A percentile compares a stretch with the other conserved stretches of the same genome.
phyloP scores from a whole-genome alignment of 2,329 filamentous ascomycete species.

The Stagonosporopsis cucurbitacearum region DNA sequence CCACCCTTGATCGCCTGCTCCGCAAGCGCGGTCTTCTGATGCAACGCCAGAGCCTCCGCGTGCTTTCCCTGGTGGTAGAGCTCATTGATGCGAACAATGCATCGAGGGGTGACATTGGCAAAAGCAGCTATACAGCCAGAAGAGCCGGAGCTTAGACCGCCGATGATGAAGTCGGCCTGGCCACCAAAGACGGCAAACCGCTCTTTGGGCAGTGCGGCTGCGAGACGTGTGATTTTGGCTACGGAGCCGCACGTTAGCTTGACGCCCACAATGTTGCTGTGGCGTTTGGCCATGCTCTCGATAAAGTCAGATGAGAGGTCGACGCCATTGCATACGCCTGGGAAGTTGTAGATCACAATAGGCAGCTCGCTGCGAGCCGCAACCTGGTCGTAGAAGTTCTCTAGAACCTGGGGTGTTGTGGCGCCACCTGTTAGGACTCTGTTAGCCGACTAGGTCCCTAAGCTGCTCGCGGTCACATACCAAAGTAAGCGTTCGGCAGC shows the following conservation, averaged over 20 bases:
- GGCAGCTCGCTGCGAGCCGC: conserved; percentile 66
- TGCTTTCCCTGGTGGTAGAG: conserved; percentile 63
- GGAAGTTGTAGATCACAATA: conserved; percentile 75
- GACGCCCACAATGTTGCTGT: conserved; percentile 70
- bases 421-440: conserved; percentile 17
- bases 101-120: conserved; percentile 61
- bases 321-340: conserved; percentile 68
- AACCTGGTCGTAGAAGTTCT: conserved; percentile 52
- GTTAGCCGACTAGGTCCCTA: neutral
- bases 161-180: conserved; percentile 72
- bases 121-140: conserved; percentile 64
- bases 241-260: conserved; percentile 75
- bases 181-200: conserved; percentile 73
- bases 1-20: conserved; percentile 70
- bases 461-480: conserved; percentile 25
- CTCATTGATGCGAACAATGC: conserved; percentile 63
- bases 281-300: conserved; percentile 57
- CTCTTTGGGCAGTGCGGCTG: conserved; percentile 55
- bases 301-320: conserved; percentile 72
- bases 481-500: conserved; percentile 52
- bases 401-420: conserved; percentile 50
- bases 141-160: conserved; percentile 58
- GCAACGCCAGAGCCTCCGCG: conserved; percentile 64
- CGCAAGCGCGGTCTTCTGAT: conserved; percentile 66
- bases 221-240: conserved; percentile 72